A percentile compares a stretch with the other conserved stretches of the same genome.
Evolutionary conservation across 352 stramenopile species (phyloP).

Genomic region (Phytophthora hibernalis): DNA sequence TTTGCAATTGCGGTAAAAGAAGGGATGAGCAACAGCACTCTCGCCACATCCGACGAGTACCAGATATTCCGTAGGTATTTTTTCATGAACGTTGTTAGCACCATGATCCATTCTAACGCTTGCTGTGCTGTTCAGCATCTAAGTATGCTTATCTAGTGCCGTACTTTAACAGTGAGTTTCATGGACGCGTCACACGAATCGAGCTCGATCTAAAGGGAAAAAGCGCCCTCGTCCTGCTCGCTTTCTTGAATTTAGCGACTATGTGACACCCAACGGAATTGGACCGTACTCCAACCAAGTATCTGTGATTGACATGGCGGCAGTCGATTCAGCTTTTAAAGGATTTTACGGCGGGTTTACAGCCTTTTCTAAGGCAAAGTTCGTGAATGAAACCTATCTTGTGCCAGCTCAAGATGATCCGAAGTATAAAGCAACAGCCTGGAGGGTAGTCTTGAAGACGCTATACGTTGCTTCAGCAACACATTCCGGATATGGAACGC

Average conservation of each 20-base stretch:
- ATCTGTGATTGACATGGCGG: slow-evolving; percentile 59
- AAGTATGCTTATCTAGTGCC: slow-evolving; percentile 80
- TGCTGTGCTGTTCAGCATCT: slow-evolving; percentile 46
- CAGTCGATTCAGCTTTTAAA: slow-evolving; percentile 52
- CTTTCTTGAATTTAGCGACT: slow-evolving; percentile 85
- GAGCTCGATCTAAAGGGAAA: slow-evolving; percentile 77
- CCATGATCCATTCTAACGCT: not conserved
- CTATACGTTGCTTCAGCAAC: slow-evolving; percentile 53
- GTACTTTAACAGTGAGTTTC: slow-evolving; percentile 74
- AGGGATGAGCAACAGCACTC: slow-evolving; percentile 56
- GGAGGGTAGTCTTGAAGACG: slow-evolving; percentile 57
- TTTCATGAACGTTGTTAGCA: not conserved
- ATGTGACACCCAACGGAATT: slow-evolving; percentile 68
- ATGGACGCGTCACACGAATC: slow-evolving; percentile 67
- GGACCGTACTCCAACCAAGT: slow-evolving; percentile 73
- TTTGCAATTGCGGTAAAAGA: slow-evolving; percentile 71
- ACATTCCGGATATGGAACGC: slow-evolving; percentile 46
- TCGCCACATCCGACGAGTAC: slow-evolving; percentile 61
- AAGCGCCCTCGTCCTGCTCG: slow-evolving; percentile 75
- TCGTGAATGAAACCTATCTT: slow-evolving; percentile 73
- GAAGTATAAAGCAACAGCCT: slow-evolving; percentile 53
- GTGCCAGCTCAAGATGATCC: slow-evolving; percentile 53
- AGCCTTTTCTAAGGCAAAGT: slow-evolving; percentile 52
- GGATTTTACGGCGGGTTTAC: slow-evolving; percentile 75
- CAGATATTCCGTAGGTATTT: slow-evolving; percentile 63